Conservation (phyloP, 2,329 filamentous ascomycete species). For the Periconia macrospinosa region DNA sequence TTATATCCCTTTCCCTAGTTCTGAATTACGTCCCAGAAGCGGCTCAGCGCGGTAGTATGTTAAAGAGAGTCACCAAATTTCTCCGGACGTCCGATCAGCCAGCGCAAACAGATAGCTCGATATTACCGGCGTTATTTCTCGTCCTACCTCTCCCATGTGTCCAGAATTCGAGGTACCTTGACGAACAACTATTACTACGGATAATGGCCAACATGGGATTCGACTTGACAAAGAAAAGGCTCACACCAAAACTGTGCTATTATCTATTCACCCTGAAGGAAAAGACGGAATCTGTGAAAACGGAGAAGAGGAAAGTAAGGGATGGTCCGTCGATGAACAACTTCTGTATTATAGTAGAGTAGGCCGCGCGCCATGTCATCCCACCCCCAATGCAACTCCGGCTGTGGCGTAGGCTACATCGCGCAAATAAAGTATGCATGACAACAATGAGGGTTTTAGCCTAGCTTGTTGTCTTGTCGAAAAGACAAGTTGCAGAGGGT, state of each 20-base stretch:
- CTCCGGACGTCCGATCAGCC: conserved; percentile 24
- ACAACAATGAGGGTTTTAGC: too few species aligned
- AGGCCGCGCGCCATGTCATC: conserved; percentile 2
- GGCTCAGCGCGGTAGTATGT: conserved; percentile 77
- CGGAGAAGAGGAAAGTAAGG: conserved; percentile 75
- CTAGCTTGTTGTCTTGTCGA: too few species aligned
- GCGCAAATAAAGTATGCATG: too few species aligned
- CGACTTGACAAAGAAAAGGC: conserved; percentile 64
- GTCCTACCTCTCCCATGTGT: conserved; percentile 89
- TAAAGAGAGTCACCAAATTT: conserved; percentile 49
- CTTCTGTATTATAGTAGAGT: conserved; percentile 73
- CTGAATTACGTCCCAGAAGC: conserved; percentile 91
- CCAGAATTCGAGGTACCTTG: conserved; percentile 86
- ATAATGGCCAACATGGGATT: conserved; percentile 84
- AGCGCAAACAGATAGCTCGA: neutral
- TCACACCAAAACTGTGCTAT: conserved; percentile 82
- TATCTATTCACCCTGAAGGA: conserved; percentile 73
- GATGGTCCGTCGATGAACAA: conserved; percentile 82
- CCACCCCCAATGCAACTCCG: neutral
- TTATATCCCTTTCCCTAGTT: conserved; percentile 89
- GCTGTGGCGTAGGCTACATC: too few species aligned
- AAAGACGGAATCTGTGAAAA: conserved; percentile 42
- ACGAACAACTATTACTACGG: conserved; percentile 65
- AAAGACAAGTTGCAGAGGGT: too few species aligned
- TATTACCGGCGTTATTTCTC: conserved; percentile 73